phyloP scores from a whole-genome alignment of 2,329 filamentous ascomycete genomes.

The Diaporthe vexans region DNA sequence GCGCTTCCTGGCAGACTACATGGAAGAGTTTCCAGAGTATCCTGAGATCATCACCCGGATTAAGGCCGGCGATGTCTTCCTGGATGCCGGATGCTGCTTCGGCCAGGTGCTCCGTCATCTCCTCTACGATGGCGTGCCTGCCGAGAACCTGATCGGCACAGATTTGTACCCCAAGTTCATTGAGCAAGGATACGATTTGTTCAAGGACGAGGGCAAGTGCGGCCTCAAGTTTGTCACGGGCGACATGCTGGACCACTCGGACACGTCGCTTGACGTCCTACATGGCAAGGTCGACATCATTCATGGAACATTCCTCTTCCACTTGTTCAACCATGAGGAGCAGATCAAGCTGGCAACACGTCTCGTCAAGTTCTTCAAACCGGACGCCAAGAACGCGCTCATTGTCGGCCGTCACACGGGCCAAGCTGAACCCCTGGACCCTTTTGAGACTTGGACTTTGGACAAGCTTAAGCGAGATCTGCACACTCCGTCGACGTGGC shows the following conservation, averaged over 20 bases:
- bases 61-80: constrained; percentile 47
- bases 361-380: constrained; percentile 47
- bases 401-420: constrained; percentile 50
- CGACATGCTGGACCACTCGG: constrained; percentile 46
- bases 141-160: constrained; percentile 54
- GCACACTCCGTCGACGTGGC: constrained; percentile 58
- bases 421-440: constrained; percentile 44
- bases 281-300: constrained; percentile 48
- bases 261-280: constrained; percentile 42
- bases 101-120: constrained; percentile 61
- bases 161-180: constrained; percentile 54
- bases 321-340: constrained; percentile 49
- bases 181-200: constrained; percentile 52
- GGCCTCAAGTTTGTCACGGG: constrained; percentile 44
- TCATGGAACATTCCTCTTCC: constrained; percentile 51
- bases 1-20: constrained; percentile 55
- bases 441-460: constrained; percentile 38
- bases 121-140: constrained; percentile 54
- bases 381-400: constrained; percentile 42
- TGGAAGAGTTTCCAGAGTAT: constrained; percentile 51
- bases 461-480: constrained; percentile 50
- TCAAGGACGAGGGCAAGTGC: constrained; percentile 48
- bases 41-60: constrained; percentile 48
- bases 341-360: constrained; percentile 47
- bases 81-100: constrained; percentile 61